Base-by-base conservation (phyloP, 176 grass and related monocot genomes). In the Rhipidocladum racemiflorum region DNA sequence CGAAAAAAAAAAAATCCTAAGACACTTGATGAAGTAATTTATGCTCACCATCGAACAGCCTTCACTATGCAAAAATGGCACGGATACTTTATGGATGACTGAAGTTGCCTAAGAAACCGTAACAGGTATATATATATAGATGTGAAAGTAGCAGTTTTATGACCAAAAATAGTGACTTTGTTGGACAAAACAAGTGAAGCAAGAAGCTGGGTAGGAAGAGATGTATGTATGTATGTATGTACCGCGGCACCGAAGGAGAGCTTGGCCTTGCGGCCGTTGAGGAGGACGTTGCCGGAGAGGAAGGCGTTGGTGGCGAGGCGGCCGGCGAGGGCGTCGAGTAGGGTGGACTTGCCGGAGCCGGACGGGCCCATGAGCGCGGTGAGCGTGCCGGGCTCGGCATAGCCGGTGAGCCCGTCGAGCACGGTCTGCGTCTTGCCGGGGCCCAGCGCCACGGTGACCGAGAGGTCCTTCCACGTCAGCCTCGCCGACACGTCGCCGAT, bases 231-330 rank as follows among this genome's bases (percentile, higher is more conserved):
- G 48, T 86, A 49, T 15, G 60, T 29, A 5, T 16, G 48, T 86
- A 99, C 97, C 80, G 97, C 97, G 72, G 97, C 90, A 74, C 97
- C 97, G 75, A 96, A 99, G 65, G 97, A 99, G 32, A 99, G 91
- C 81, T 99, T 99, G 85, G 87, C 75, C 88, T 95, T 99, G 61
- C 97, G 84, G 2, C 97, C 97, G 79, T 99, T 99, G 84, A 99
- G 89, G 73, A 99, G 89, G 25, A 99, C 86, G 76, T 61, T 40
- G 63, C 97, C 97, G 39, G 93, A 88, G 79, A 92, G 93, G 85
- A 99, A 99, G 7, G 91, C 97, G 81, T 96, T 99, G 81, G 97
- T 64, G 49, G 91, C 97, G 79, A 93, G 97, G 60, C 97, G 93
- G 30, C 91, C 82, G n/a, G 92, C 85, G 50, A 99, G 97, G 16